These are phyloP conservation scores for Phoenix roebelenii DNA, from an alignment of 176 grass and related monocot genomes.

Conservation along the genomic window DNA sequence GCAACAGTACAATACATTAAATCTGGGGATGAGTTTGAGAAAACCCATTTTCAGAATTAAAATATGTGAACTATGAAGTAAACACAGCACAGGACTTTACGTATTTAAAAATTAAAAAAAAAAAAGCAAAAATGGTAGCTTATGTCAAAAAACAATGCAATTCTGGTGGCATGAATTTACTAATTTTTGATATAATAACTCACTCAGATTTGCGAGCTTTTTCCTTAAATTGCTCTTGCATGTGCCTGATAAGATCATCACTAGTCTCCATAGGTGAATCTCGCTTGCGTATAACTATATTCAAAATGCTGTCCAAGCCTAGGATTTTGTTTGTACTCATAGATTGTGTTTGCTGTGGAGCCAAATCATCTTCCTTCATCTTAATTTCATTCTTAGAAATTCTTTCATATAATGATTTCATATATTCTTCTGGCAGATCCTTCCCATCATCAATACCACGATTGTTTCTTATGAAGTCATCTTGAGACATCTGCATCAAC, in stretches of 20 bases:
- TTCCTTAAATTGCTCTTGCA: conserved; percentile 99
- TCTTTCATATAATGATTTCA: conserved; percentile 95
- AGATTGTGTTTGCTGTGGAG: conserved; percentile 73
- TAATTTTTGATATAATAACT: conserved; percentile 20
- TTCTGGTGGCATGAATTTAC: background rate
- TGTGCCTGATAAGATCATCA: conserved; percentile 95
- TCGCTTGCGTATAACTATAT: conserved; percentile 87
- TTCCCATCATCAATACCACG: conserved; percentile 95
- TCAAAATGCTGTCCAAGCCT: conserved; percentile 95
- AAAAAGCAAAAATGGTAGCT: background rate
- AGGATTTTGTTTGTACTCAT: conserved; percentile 88
- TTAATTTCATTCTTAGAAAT: conserved; percentile 95
- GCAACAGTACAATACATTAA: too few relatives aligned
- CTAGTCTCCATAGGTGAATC: conserved; percentile 76
- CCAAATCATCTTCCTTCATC: conserved; percentile 96
- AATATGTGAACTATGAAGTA: too few relatives aligned
- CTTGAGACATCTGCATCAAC: conserved; percentile 84
- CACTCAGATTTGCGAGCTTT: conserved; percentile 98
- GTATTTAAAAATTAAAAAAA: too few relatives aligned
- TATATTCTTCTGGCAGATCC: conserved; percentile 91
- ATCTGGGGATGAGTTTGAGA: too few relatives aligned
- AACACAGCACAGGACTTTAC: too few relatives aligned
- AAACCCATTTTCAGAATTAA: too few relatives aligned
- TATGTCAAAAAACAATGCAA: too few relatives aligned
- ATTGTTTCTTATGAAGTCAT: conserved; percentile 99